These are phyloP conservation scores for Solanum ahanhuiri DNA, from an alignment of 257 asterid genomes.

Conservation along the genomic window DNA sequence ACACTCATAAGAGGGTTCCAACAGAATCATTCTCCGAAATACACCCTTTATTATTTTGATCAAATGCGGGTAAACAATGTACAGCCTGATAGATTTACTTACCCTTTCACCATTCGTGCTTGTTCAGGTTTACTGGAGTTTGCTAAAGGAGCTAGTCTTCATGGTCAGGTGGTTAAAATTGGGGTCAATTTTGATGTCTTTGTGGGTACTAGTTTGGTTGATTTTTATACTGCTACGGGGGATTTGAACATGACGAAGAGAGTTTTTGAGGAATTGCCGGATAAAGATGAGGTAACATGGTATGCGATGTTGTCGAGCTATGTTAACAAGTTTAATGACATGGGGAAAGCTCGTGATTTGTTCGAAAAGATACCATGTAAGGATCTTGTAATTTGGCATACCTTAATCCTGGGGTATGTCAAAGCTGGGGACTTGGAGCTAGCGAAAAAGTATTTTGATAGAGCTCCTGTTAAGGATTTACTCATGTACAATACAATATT, in stretches of 20 bases:
- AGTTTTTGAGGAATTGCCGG: constrained; percentile 6
- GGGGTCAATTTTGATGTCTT: constrained; percentile 6
- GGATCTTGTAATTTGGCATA: constrained; percentile 12
- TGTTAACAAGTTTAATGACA: neutral
- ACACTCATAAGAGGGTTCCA: constrained; percentile 13
- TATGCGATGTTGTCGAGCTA: neutral
- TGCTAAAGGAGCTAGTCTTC: neutral
- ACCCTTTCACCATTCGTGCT: constrained; percentile 10
- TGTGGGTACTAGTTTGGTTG: constrained; percentile 10
- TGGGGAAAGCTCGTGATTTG: constrained; percentile 4
- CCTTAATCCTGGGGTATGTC: constrained; percentile 4
- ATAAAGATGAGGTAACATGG: constrained; percentile 9
- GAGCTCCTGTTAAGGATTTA: constrained; percentile 10
- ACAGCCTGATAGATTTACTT: constrained; percentile 6
- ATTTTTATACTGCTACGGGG: neutral
- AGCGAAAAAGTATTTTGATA: constrained; percentile 5
- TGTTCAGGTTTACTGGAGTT: constrained; percentile 4
- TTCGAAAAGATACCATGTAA: constrained; percentile 4
- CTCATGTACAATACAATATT: constrained; percentile 9
- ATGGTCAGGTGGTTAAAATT: constrained; percentile 8
- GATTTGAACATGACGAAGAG: neutral
- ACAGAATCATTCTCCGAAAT: neutral
- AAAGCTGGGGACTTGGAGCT: constrained; percentile 5
- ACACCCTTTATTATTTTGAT: neutral
- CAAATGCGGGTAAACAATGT: neutral